A percentile compares a stretch with the other conserved stretches of the same genome.
phyloP scores from a whole-genome alignment of 164 flowering plant species.

The Amborella trichopoda region DNA sequence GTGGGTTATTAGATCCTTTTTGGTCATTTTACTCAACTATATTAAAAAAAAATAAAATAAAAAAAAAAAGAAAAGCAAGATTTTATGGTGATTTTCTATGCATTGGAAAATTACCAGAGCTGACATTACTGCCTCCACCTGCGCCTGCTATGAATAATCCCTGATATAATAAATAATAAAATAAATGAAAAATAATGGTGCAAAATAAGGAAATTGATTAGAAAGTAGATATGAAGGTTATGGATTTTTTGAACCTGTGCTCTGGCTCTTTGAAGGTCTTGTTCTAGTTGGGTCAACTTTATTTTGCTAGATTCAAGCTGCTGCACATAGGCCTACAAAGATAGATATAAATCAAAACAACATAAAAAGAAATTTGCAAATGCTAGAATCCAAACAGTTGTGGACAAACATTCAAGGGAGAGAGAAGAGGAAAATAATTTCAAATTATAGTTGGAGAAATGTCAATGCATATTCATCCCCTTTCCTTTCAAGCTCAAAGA shows the following conservation, averaged over 20 bases:
- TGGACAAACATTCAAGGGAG: no score
- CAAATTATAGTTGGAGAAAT: no score
- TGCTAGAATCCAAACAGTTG: no score
- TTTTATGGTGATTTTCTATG: no score
- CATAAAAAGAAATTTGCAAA: background rate
- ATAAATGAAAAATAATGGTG: background rate
- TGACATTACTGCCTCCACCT: slow-evolving; percentile 46
- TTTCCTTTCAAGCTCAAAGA: no score
- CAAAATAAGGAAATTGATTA: background rate
- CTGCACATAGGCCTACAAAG: slow-evolving; percentile 81
- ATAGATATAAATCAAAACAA: background rate
- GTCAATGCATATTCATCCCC: no score
- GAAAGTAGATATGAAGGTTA: background rate
- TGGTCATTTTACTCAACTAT: no score
- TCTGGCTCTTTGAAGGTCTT: slow-evolving; percentile 87
- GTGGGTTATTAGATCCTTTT: no score
- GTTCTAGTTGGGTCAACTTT: slow-evolving; percentile 81
- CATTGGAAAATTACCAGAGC: no score
- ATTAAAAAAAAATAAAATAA: no score
- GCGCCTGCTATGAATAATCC: slow-evolving; percentile 67
- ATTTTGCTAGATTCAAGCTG: slow-evolving; percentile 90
- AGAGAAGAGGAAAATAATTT: no score
- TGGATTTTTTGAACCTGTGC: slow-evolving; percentile 45
- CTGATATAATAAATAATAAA: slow-evolving; percentile 16
- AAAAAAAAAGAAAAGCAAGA: no score